Evolutionary conservation across 129 eudicot genomes (phyloP), one percentile per base, ranked within the genome.

Genomic region (carrot (Daucus carota)): DNA sequence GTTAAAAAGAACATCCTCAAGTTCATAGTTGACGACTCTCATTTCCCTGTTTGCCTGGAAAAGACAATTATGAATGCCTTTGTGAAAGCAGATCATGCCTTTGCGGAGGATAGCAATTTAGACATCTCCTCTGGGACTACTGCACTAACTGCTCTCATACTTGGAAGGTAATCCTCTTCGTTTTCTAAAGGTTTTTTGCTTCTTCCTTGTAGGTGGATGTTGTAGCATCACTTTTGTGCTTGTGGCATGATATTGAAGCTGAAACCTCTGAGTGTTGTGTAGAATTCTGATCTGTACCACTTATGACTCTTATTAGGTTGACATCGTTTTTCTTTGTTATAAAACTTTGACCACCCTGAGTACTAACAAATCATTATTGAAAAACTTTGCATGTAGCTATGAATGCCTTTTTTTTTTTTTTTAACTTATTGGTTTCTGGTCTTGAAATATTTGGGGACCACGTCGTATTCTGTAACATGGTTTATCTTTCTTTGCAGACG

Each of bases 71-170:
- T 80, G 79, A 91, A 82, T 81, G 97, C 98, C 13, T 93, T 88
- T 86, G 70, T 89, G 79, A 89, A 86, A 85, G 92, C 92, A 62
- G 98, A 93, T 83, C 85, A 87, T 80, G 87, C 97, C 31, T 90
- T 93, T 83, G 92, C 96, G 24, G 96, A 89, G 70, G 87, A 86
- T 66, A 81, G 78, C 74, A 73, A 87, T 26, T 88, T 89, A 12
- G 98, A 93, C 75, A 77, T 86, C 57, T 88, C 98, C 57, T 93
- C 98, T 59, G 98, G 98, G 81, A 91, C 98, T 41, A 93, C 98
- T 28, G 98, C 92, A 3, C 76, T 93, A 77, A 89, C 96, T 70
- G 88, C 96, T 50, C 76, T 93, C 33, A n/a, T 93, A 42, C 84
- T 83, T 75, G 97, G 93, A 89, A 87, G 98, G 98, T 90, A 84